Evolutionary conservation across 352 stramenopile genomes (phyloP), one percentile per base, ranked within the genome.

Genomic region (Globisporangium emineosum): DNA sequence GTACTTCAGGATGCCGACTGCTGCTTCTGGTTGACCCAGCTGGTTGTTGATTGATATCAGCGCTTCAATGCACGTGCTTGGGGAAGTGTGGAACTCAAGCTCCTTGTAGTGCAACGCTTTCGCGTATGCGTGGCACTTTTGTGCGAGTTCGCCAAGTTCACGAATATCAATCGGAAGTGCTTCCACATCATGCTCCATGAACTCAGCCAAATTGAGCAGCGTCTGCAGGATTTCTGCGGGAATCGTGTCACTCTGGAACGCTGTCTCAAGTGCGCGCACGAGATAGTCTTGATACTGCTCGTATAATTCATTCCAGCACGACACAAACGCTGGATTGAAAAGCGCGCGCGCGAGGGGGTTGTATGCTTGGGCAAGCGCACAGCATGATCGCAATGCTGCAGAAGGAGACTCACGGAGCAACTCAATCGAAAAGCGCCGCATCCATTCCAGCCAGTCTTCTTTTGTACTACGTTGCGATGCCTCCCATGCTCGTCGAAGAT

Each of bases 11-110:
- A 99, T 97, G n/a, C 98, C 98, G 12, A 98, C 81, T 12, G 97
- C 97, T 13, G 97, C 97, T 68, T 99, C 97, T 0, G 95, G 89
- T 52, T 96, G 83, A 10, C 97, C 96, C 1, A 99, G 71, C 74
- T 99, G 98, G 57, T 99, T 99, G 78, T 99, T 99, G 51, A 99
- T 99, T 37, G 94, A 97, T 49, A 99, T 99, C 1, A 99, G 82
- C 42, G 89, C 86, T 69, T 99, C 98, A n/a, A 99, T 97, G 71
- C 95, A 99, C n/a, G 88, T 96, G 15, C 76, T 83, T 7, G 89
- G 88, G n/a, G 92, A 85, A 23, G 81, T 93, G 56, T 92, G 80
- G 62, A 98, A 99, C 73, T 99, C 97, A 1, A 98, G 78, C 65
- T 99, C 98, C 72, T 99, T 98, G 73, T 98, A 99, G 60, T 98